A percentile compares a stretch with the other conserved stretches of the same genome.
Evolutionary conservation across 768 basidiomycete genomes (phyloP).

Genomic region (Tricholoma sp.): DNA sequence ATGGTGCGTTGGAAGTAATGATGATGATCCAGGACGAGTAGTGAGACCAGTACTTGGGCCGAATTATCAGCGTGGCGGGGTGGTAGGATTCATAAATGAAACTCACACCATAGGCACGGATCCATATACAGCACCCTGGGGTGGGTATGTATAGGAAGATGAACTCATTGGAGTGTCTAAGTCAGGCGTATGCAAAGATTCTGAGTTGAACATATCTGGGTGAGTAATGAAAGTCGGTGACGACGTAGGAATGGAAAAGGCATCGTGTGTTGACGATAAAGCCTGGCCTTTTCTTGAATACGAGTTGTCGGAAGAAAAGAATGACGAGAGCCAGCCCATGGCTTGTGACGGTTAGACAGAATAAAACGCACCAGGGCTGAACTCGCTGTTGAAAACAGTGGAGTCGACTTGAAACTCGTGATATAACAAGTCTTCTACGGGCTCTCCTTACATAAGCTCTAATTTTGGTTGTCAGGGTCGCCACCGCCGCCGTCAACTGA

Average conservation of each 20-base stretch:
- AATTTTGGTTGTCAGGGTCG: not conserved
- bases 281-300: slow-evolving; percentile 56
- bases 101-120: slow-evolving; percentile 57
- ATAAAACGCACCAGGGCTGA: not conserved
- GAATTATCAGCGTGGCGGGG: slow-evolving; percentile 9
- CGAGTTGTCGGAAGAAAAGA: slow-evolving; percentile 51
- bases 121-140: slow-evolving; percentile 55
- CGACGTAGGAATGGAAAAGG: slow-evolving; percentile 79
- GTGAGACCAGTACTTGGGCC: slow-evolving; percentile 29
- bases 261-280: slow-evolving; percentile 77
- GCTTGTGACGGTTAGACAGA: not conserved
- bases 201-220: slow-evolving; percentile 57
- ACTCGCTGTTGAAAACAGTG: not conserved
- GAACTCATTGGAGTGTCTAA: slow-evolving; percentile 38
- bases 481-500: no score
- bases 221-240: slow-evolving; percentile 53
- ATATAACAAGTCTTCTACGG: not conserved
- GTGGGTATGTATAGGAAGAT: slow-evolving; percentile 79
- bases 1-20: slow-evolving; percentile 68
- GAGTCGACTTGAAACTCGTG: not conserved
- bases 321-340: slow-evolving; percentile 73
- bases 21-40: slow-evolving; percentile 42
- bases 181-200: slow-evolving; percentile 46
- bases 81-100: slow-evolving; percentile 6
- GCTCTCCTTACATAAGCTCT: not conserved